Evolutionary conservation across 2,329 filamentous ascomycete species (phyloP).

Genomic region (Neofusicoccum umdonicola): DNA sequence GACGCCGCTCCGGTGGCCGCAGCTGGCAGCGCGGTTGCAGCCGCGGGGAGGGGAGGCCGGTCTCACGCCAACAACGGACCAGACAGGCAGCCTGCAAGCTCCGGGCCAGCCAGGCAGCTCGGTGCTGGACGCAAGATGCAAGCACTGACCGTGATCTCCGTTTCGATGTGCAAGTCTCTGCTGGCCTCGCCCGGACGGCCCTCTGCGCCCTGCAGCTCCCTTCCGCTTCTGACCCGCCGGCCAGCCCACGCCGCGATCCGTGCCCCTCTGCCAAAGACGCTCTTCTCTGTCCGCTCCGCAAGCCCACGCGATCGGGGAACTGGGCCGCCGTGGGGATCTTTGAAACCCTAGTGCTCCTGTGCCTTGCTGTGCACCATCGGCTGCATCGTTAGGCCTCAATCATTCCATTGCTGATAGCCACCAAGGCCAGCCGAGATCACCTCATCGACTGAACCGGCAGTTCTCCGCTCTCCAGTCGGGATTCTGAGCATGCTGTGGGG

Average conservation of each 20-base stretch:
- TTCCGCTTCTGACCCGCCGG: not conserved
- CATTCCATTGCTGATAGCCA: not conserved
- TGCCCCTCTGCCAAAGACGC: not conserved
- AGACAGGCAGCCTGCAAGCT: not conserved
- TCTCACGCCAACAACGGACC: conserved; percentile 2
- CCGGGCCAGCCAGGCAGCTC: not conserved
- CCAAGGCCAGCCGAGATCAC: not conserved
- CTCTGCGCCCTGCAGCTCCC: conserved; percentile 6
- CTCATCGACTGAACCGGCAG: not conserved
- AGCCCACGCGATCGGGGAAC: not conserved
- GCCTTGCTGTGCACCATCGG: not conserved
- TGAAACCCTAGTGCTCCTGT: not conserved
- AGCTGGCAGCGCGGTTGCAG: not conserved
- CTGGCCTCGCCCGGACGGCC: conserved; percentile 4
- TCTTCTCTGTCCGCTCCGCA: not conserved
- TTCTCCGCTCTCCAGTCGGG: not conserved
- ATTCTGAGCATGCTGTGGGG: too few relatives aligned
- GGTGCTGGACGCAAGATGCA: too few relatives aligned
- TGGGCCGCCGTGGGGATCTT: not conserved
- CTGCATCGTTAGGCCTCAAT: not conserved
- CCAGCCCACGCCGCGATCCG: not conserved
- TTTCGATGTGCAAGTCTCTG: not conserved
- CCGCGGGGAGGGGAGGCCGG: not conserved
- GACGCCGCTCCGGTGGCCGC: not conserved
- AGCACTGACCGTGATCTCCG: conserved; percentile 1